Conservation (phyloP, 208 protist species). For the Acanthamoeba healyi region DNA sequence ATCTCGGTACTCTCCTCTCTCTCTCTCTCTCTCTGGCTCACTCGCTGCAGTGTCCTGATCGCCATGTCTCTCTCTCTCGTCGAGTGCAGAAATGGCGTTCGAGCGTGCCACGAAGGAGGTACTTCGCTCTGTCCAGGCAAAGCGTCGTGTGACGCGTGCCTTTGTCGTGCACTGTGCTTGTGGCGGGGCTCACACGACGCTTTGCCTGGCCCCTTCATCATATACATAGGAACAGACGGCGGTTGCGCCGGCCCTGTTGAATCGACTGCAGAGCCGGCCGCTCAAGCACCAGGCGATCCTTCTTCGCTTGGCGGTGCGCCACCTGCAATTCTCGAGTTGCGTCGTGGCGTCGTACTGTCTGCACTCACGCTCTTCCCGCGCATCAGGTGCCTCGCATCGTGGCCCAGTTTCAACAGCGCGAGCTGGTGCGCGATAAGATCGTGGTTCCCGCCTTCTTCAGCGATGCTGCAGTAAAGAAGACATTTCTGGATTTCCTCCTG, state of each 20-base stretch:
- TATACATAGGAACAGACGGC: constrained; percentile 27
- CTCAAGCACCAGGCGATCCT: constrained; percentile 67
- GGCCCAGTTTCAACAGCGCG: constrained; percentile 21
- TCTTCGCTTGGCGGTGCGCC: constrained; percentile 50
- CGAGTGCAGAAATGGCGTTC: constrained; percentile 52
- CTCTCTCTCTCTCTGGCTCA: background rate
- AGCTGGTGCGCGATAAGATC: background rate
- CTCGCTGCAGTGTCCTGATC: background rate
- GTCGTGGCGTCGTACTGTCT: too few species aligned
- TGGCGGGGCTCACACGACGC: too few species aligned
- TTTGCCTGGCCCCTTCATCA: too few species aligned
- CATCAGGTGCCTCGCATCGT: constrained; percentile 19
- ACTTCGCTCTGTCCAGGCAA: too few species aligned
- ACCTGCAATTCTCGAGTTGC: too few species aligned
- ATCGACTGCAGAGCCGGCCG: background rate
- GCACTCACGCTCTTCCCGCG: too few species aligned
- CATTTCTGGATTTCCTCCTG: constrained; percentile 22
- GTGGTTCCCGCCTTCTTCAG: constrained; percentile 30
- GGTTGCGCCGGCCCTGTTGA: background rate
- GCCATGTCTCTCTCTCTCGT: background rate
- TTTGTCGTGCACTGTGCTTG: too few species aligned
- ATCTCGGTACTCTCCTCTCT: constrained; percentile 77
- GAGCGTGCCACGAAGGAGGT: constrained; percentile 63
- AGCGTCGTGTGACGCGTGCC: too few species aligned
- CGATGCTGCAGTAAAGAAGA: constrained; percentile 25